A percentile compares a stretch with the other conserved stretches of the same genome.
Evolutionary conservation across 2,329 filamentous ascomycete genomes (phyloP).

Genomic region (Endocalyx cinctus): DNA sequence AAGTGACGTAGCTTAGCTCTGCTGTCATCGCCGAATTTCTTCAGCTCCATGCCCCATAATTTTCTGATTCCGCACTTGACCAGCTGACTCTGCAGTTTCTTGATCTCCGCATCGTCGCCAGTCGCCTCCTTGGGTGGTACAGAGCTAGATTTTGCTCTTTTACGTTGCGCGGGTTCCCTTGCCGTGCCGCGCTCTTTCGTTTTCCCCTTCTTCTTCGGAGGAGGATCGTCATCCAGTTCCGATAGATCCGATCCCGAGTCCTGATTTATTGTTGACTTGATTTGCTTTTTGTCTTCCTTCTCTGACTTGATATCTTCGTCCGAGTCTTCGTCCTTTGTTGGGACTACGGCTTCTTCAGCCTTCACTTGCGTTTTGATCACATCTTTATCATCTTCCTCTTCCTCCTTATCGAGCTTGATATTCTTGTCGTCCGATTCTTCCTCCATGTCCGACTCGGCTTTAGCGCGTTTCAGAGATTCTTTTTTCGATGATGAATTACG

Average conservation of each 20-base stretch:
- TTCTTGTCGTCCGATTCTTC: constrained; percentile 14
- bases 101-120: constrained; percentile 74
- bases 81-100: constrained; percentile 80
- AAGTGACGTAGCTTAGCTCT: constrained; percentile 81
- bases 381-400: constrained; percentile 5
- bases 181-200: constrained; percentile 35
- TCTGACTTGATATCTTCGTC: constrained; percentile 37
- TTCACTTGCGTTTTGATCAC: constrained; percentile 14
- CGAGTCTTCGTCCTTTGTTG: constrained; percentile 27
- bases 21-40: constrained; percentile 63
- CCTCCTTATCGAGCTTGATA: constrained; percentile 9
- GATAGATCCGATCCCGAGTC: constrained; percentile 54
- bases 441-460: constrained; percentile 21
- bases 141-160: constrained; percentile 33
- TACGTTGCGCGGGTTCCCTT: constrained; percentile 41
- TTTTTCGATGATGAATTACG: constrained; percentile 15
- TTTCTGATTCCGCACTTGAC: constrained; percentile 90
- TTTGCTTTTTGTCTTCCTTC: constrained; percentile 8
- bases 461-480: constrained; percentile 14
- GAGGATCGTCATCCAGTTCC: constrained; percentile 70
- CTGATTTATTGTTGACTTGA: constrained; percentile 14
- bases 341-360: no score
- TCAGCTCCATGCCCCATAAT: constrained; percentile 83
- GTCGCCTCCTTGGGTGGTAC: constrained; percentile 34
- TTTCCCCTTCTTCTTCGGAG: constrained; percentile 49